phyloP scores from a whole-genome alignment of 2,329 filamentous ascomycete species.

The Ophiognomonia clavigignenti-juglandacearum region DNA sequence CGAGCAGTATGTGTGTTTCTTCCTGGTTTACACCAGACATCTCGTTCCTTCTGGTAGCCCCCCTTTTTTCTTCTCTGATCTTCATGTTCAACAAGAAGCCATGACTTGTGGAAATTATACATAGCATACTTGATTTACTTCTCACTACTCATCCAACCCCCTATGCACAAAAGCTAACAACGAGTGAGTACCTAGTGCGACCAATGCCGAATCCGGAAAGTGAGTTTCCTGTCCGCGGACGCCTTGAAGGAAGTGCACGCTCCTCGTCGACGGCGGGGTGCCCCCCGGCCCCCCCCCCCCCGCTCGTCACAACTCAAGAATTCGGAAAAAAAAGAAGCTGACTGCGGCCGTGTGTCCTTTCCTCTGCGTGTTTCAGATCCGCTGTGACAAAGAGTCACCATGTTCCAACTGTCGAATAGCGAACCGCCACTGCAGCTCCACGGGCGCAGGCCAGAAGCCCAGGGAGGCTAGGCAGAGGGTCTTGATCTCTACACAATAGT shows the following conservation, averaged over 20 bases:
- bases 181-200: conserved; percentile 27
- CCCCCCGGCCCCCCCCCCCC: neutral
- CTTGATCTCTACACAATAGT: conserved; percentile 58
- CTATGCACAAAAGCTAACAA: neutral
- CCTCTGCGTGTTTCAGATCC: conserved; percentile 41
- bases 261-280: neutral
- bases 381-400: conserved; percentile 53
- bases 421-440: conserved; percentile 49
- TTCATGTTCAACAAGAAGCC: neutral
- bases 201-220: conserved; percentile 35
- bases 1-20: conserved; percentile 18
- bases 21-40: no score
- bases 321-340: neutral
- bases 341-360: neutral
- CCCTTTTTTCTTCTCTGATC: neutral
- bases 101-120: no score
- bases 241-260: neutral
- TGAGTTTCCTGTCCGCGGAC: conserved; percentile 19
- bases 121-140: neutral
- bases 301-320: neutral
- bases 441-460: conserved; percentile 48
- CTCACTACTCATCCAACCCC: conserved; percentile 1
- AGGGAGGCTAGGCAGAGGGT: conserved; percentile 52
- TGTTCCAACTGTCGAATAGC: conserved; percentile 54
- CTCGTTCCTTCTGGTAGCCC: neutral